These are phyloP conservation scores for Trichoderma gamsii DNA, from an alignment of 495 filamentous ascomycete species.

Conservation along the genomic window DNA sequence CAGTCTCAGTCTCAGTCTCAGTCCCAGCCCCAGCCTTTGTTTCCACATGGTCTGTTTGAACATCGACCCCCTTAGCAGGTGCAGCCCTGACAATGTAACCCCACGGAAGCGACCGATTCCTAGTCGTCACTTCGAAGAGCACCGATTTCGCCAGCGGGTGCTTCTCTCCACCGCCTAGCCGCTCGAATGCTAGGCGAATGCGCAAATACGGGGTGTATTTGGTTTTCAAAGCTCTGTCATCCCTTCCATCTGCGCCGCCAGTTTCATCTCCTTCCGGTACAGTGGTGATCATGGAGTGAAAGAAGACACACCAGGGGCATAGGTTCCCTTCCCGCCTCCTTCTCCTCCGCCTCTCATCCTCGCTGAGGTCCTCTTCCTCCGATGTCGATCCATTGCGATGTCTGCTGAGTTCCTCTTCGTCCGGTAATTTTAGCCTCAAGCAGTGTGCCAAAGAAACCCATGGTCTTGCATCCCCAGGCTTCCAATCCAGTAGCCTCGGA, in stretches of 20 bases:
- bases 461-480: background rate
- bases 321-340: background rate
- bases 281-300: background rate
- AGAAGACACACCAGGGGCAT: constrained; percentile 14
- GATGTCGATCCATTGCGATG: background rate
- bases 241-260: background rate
- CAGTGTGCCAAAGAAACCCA: constrained; percentile 11
- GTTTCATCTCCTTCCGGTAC: background rate
- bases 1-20: background rate
- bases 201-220: constrained; percentile 16
- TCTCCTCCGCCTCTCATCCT: background rate
- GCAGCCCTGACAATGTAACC: constrained; percentile 15
- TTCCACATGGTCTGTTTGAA: background rate
- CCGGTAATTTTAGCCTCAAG: background rate
- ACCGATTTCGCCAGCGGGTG: constrained; percentile 7
- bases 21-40: background rate
- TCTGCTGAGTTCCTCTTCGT: background rate
- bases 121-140: constrained; percentile 11
- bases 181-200: constrained; percentile 12
- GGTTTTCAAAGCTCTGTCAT: background rate
- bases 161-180: constrained; percentile 11
- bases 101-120: constrained; percentile 15
- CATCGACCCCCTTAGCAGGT: background rate
- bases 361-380: background rate
- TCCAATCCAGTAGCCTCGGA: constrained; percentile 8